Conservation (phyloP, 2,329 filamentous ascomycete genomes). For the Dactylellina drechsleri region DNA sequence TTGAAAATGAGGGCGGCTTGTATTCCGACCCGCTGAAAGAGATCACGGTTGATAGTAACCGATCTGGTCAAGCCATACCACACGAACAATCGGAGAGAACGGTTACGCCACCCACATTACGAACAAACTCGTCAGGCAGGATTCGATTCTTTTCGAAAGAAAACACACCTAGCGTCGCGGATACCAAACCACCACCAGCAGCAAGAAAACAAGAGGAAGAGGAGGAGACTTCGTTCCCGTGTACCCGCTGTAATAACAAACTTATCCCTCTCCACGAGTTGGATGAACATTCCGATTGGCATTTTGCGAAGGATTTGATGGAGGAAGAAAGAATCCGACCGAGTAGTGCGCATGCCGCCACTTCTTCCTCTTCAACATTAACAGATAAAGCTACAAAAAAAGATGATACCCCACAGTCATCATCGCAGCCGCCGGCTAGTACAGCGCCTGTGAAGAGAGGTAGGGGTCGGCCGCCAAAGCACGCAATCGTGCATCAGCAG, state of each 20-base stretch:
- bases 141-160: conserved; percentile 51
- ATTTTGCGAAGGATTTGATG: conserved; percentile 88
- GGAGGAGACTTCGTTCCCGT: conserved; percentile 71
- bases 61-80: neutral
- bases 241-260: conserved; percentile 59
- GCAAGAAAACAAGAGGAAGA: conserved; percentile 64
- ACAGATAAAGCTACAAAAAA: conserved; percentile 58
- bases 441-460: conserved; percentile 47
- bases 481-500: conserved; percentile 45
- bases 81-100: conserved; percentile 8
- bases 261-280: conserved; percentile 67
- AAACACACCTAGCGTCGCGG: conserved; percentile 50
- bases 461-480: conserved; percentile 52
- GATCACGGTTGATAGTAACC: conserved; percentile 5
- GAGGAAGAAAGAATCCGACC: conserved; percentile 69
- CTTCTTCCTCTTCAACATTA: conserved; percentile 58
- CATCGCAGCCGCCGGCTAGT: conserved; percentile 55
- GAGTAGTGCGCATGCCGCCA: conserved; percentile 57
- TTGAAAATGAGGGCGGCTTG: conserved; percentile 21
- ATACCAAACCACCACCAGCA: conserved; percentile 62
- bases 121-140: conserved; percentile 39
- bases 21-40: conserved; percentile 33
- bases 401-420: conserved; percentile 58
- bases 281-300: conserved; percentile 89
- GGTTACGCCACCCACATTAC: conserved; percentile 36